phyloP scores from a whole-genome alignment of 164 flowering plant genomes.

The Chimonanthus salicifolius region DNA sequence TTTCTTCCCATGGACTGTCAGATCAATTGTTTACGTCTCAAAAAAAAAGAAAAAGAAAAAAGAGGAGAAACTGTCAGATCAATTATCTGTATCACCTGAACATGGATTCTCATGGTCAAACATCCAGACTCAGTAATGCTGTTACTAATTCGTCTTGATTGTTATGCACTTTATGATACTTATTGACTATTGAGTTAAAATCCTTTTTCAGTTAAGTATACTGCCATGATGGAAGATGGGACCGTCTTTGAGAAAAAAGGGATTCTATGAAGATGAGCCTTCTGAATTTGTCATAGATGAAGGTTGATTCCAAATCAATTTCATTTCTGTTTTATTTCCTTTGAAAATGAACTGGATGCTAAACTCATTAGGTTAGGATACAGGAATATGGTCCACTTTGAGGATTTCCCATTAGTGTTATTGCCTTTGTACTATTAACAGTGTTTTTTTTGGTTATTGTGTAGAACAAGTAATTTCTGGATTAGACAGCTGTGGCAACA shows the following conservation, averaged over 20 bases:
- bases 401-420: neutral
- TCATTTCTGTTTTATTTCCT: neutral
- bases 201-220: conserved; percentile 46
- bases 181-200: neutral
- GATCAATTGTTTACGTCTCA: no score
- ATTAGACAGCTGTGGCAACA: conserved; percentile 68
- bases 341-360: neutral
- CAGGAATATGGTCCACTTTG: no score
- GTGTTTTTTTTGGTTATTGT: neutral
- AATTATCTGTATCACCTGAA: neutral
- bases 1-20: neutral
- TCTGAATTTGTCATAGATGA: conserved; percentile 50
- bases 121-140: neutral
- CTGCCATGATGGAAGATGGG: conserved; percentile 55
- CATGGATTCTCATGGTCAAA: neutral
- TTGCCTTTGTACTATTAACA: neutral
- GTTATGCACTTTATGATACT: neutral
- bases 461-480: conserved; percentile 93
- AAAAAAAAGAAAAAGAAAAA: no score
- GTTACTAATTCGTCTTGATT: neutral
- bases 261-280: conserved; percentile 36
- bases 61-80: neutral
- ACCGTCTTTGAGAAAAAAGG: conserved; percentile 53
- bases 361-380: no score
- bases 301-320: conserved; percentile 28